Conservation (phyloP, 106 monocot species). For the Allium fistulosum region DNA sequence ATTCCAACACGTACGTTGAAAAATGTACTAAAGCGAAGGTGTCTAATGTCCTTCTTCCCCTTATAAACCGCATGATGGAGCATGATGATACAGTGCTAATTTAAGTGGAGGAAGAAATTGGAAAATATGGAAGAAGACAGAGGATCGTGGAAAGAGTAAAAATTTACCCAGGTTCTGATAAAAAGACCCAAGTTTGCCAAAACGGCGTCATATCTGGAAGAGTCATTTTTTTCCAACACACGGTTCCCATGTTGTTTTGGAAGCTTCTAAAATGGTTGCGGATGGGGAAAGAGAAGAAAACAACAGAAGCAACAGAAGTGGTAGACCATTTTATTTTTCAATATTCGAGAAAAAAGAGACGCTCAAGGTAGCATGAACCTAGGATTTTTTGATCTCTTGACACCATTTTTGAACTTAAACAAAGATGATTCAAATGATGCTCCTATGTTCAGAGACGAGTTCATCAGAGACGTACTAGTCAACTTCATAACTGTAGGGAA, state of each 20-base stretch:
- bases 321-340: conserved; percentile 31
- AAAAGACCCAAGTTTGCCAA: conserved; percentile 12
- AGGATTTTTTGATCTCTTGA: conserved; percentile 18
- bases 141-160: conserved; percentile 21
- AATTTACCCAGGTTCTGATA: conserved; percentile 18
- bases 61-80: background rate
- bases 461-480: conserved; percentile 31
- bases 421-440: no score
- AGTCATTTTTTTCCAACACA: conserved; percentile 16
- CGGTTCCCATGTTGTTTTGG: conserved; percentile 26
- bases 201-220: conserved; percentile 2
- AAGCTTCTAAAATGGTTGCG: conserved; percentile 25
- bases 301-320: conserved; percentile 14
- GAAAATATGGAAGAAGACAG: no score
- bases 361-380: background rate
- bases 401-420: conserved; percentile 7
- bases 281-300: conserved; percentile 26
- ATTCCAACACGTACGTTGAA: conserved; percentile 22
- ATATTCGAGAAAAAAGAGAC: conserved; percentile 17
- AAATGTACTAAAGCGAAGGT: conserved; percentile 24
- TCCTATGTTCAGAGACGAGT: background rate
- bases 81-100: conserved; percentile 1
- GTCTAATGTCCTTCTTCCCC: conserved; percentile 18
- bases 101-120: conserved; percentile 24
- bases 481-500: conserved; percentile 45